phyloP scores from a whole-genome alignment of 2,329 filamentous ascomycete species.

The Pseudogymnoascus sp. region DNA sequence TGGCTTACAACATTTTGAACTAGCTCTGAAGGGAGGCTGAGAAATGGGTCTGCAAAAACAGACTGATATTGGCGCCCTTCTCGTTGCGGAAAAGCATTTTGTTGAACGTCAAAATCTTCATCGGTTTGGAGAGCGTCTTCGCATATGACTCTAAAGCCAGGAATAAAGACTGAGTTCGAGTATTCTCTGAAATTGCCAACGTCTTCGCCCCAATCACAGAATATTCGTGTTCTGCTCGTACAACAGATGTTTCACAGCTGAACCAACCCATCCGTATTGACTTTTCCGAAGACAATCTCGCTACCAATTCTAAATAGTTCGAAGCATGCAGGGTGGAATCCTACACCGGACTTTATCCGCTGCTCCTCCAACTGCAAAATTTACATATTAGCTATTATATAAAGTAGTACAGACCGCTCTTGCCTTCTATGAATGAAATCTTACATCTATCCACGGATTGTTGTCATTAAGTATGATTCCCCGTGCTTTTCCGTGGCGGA shows the following conservation, averaged over 20 bases:
- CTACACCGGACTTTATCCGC: conserved; percentile 13
- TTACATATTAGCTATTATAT: neutral
- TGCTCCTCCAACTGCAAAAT: neutral
- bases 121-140: neutral
- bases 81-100: neutral
- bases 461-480: neutral
- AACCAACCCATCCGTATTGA: conserved; percentile 14
- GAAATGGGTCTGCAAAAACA: conserved; percentile 16
- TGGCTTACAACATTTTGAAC: conserved; percentile 15
- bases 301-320: conserved; percentile 14
- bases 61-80: neutral
- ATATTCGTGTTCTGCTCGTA: neutral
- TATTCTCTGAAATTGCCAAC: conserved; percentile 1
- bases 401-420: no score
- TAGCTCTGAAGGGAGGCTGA: conserved; percentile 18
- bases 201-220: neutral
- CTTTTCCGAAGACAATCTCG: neutral
- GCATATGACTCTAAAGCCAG: conserved; percentile 16
- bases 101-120: neutral
- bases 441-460: neutral
- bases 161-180: conserved; percentile 22
- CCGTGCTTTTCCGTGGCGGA: neutral
- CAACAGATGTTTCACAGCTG: neutral
- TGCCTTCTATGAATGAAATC: neutral
- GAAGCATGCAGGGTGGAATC: conserved; percentile 19